These are phyloP conservation scores for Escovopsis weberi DNA, from an alignment of 2,329 filamentous ascomycete species.

Conservation along the genomic window DNA sequence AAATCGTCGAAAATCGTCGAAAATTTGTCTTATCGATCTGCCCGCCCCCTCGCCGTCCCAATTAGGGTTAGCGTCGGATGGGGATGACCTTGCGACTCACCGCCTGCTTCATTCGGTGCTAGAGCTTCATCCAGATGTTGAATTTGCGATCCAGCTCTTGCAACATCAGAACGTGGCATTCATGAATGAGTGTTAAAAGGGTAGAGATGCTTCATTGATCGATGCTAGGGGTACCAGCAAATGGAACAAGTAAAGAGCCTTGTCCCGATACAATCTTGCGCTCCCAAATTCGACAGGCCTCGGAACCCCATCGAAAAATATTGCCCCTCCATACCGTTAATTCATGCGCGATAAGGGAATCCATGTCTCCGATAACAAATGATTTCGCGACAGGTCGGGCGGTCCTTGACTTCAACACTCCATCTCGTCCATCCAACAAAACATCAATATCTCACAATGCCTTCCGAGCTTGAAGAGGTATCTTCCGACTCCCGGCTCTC, in stretches of 20 bases:
- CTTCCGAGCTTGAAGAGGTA: slow-evolving; percentile 65
- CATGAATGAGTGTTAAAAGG: not conserved
- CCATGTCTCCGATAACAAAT: too few species aligned
- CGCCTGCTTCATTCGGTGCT: slow-evolving; percentile 12
- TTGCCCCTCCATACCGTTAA: slow-evolving; percentile 10
- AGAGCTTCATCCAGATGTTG: not conserved
- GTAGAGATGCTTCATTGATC: slow-evolving; percentile 1
- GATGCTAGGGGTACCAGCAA: too few species aligned
- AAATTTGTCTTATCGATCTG: slow-evolving; percentile 26
- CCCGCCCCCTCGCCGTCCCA: slow-evolving; percentile 18
- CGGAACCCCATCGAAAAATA: slow-evolving; percentile 7
- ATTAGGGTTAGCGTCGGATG: slow-evolving; percentile 14
- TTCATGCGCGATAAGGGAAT: slow-evolving; percentile 1
- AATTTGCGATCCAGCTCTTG: not conserved
- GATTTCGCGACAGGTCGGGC: too few species aligned
- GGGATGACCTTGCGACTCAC: slow-evolving; percentile 12
- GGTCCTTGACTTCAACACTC: too few species aligned
- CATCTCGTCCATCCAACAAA: not conserved
- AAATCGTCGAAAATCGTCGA: slow-evolving; percentile 19
- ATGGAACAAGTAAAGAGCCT: too few species aligned
- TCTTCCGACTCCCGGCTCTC: slow-evolving; percentile 1
- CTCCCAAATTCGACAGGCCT: not conserved
- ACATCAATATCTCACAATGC: slow-evolving; percentile 37
- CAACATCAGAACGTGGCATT: too few species aligned
- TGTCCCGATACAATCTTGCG: too few species aligned